These are phyloP conservation scores for Ophiocordyceps camponoti-floridani DNA, from an alignment of 2,329 filamentous ascomycete genomes.

Conservation along the genomic window DNA sequence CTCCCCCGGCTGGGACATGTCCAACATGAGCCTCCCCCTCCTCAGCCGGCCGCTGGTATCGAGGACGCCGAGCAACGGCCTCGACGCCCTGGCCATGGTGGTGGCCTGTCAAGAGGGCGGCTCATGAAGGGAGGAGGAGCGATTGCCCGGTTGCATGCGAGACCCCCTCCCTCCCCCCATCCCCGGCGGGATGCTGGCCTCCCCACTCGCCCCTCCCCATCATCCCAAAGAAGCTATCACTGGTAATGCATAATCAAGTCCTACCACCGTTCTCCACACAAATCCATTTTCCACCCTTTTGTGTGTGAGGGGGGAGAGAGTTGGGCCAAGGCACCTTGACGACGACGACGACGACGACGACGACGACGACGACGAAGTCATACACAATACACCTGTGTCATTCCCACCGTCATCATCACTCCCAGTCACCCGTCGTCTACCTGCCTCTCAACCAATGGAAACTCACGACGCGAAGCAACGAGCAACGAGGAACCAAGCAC, in stretches of 20 bases:
- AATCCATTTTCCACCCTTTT: too few species aligned
- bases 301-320: too few species aligned
- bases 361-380: too few species aligned
- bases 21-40: slow-evolving; percentile 23
- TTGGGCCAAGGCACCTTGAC: too few species aligned
- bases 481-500: too few species aligned
- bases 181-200: neutral
- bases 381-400: too few species aligned
- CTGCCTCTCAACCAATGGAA: too few species aligned
- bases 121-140: slow-evolving; percentile 1
- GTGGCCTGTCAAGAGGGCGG: slow-evolving; percentile 31
- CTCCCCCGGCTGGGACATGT: slow-evolving; percentile 29
- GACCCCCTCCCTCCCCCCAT: too few species aligned
- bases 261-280: neutral
- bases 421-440: too few species aligned
- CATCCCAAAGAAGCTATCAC: neutral
- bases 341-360: too few species aligned
- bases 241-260: neutral
- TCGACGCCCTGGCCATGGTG: slow-evolving; percentile 36
- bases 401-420: too few species aligned
- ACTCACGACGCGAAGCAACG: too few species aligned
- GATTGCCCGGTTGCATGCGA: neutral
- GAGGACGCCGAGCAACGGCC: slow-evolving; percentile 30
- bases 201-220: neutral
- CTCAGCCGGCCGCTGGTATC: slow-evolving; percentile 23